Evolutionary conservation across 1,284 basidiomycete genomes (phyloP), one percentile per base, ranked within the genome.

Genomic region (Vanrija sp.): DNA sequence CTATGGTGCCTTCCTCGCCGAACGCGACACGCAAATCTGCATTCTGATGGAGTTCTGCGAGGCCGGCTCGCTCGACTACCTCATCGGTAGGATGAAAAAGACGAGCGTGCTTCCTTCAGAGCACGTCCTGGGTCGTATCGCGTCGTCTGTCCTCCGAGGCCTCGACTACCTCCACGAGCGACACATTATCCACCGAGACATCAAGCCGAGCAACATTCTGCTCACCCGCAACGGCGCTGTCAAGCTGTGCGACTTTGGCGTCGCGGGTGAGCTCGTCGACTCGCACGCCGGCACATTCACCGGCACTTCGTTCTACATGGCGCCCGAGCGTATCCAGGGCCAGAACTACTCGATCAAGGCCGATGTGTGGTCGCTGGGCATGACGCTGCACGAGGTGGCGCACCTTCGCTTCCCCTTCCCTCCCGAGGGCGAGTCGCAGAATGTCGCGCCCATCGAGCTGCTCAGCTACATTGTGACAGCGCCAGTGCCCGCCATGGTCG

Each of bases 241-340:
- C 71, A 97, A 95, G 76, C 80, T 98, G 9, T 88, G 85, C 73
- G 95, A 98, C 77, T 97, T 98, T 72, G 95, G 95, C 36, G 95
- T 98, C 8, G 95, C 92, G 18, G 95, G 95, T 23, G 91, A 96
- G 77, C 82, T 98, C 43, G 84, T 97, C 63, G 85, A 89, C 69
- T 95, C 91, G 22, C 77, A 89, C 51, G 95, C 95, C 0, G 89
- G 87, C 19, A 98, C 95, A 0, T 98, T 97, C 65, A 97, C 93
- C 0, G 95, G 95, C 2, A 98, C 95, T 3, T 90, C 89, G 66
- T 90, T 89, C 69, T 98, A 98, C 78, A 98, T 98, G 91, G 92
- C 93, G 87, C 95, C 95, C 42, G 95, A 98, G 75, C 84, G 95
- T 47, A 93, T 98, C 64, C 85, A 84, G 52, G 93, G 93, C 52